A percentile compares a stretch with the other conserved stretches of the same genome.
phyloP scores from a whole-genome alignment of 1,139 yeast species.

The Zygosaccharomyces sapae region DNA sequence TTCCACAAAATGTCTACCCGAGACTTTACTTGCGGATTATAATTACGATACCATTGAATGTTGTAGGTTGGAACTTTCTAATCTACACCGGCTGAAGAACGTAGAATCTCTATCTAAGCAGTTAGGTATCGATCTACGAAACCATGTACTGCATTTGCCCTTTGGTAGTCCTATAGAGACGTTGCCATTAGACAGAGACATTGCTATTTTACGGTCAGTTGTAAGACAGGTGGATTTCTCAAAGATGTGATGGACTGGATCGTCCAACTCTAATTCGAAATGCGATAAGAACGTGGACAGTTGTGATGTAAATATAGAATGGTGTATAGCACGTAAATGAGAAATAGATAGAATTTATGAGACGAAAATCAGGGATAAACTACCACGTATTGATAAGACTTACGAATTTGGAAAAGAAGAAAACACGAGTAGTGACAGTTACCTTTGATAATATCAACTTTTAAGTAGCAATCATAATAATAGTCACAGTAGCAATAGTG shows the following conservation, averaged over 20 bases:
- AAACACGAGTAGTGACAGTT: no score
- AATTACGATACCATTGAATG: conserved; percentile 21
- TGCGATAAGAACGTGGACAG: not conserved
- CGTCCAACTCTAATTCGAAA: conserved; percentile 16
- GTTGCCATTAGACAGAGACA: conserved; percentile 20
- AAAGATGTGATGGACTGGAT: conserved; percentile 23
- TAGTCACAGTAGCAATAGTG: no score
- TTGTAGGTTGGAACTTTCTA: conserved; percentile 15
- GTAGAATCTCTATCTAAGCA: conserved; percentile 21
- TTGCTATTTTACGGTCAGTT: conserved; percentile 23
- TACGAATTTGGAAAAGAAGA: no score
- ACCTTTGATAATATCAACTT: no score
- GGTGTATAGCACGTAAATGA: not conserved
- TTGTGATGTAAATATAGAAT: not conserved
- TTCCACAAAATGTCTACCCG: conserved; percentile 8
- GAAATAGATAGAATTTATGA: not conserved
- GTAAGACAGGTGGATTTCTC: conserved; percentile 21
- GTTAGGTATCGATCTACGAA: conserved; percentile 22
- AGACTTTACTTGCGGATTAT: conserved; percentile 20
- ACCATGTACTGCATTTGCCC: conserved; percentile 18
- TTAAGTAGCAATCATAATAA: no score
- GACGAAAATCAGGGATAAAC: not conserved
- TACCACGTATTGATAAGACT: not conserved
- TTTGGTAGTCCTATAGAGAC: conserved; percentile 7
- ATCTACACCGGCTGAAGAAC: conserved; percentile 19